Evolutionary conservation across 768 basidiomycete species (phyloP), one percentile per base, ranked within the genome.

Genomic region (Tulasnella calospora): DNA sequence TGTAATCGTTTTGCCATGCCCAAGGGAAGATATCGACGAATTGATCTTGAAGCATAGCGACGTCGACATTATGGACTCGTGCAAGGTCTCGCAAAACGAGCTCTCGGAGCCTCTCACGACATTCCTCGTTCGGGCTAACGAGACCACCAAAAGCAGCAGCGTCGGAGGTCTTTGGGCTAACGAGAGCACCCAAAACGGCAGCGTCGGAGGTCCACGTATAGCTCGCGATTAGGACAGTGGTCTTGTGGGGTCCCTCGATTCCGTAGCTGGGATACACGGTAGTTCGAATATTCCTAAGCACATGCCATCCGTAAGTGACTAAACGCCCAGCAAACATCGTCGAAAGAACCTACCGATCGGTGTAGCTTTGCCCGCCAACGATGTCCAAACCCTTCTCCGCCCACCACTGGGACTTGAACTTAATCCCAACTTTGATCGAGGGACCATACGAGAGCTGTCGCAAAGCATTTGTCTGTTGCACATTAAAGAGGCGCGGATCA

Each of bases 231-330:
- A 88, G 81, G 0, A 83, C 79, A 80, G 33, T 35, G 1, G 73
- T 79, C 71, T n/a, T 80, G 77, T 33, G 33, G 86, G 85, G 35
- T 0, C 33, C 30, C 44, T 44, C 23, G 40, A 73, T 8, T 41
- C 38, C 71, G 30, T 85, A 85, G 2, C 87, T 88, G 0, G 87
- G 88, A 79, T 87, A 88, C 3, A 88, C 85, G 72, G 86, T 82
- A 0, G 83, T 85, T 40, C 86, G 84, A n/a, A 86, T 81, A 9
- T 19, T 61, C 7, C 57, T 61, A 27, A n/a, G 57, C 23, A 21
- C 3, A 27, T 21, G 57, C 2, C 9, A 61, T 3, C 57, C 57
- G 12, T 61, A 30, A 61, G 12, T 61, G 23, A 30, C 23, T 12
- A 46, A 17, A 46, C 8, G 13, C 46, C n/a, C 3, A 15, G 12